These are phyloP conservation scores for Rhododendron mucronatum DNA, from an alignment of 148 eudicot species.

Conservation along the genomic window DNA sequence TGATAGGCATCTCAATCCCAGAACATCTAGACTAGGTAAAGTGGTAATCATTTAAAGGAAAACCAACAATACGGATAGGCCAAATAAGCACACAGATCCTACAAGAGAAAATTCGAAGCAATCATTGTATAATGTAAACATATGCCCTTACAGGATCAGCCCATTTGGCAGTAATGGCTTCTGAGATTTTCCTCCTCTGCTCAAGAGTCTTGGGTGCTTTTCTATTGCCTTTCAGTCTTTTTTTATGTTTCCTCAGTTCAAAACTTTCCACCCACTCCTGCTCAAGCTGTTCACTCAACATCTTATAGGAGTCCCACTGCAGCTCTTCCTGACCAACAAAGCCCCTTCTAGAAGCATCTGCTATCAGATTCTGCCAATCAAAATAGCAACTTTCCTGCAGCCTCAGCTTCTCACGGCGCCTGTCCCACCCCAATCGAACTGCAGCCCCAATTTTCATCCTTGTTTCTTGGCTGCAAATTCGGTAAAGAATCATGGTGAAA, in stretches of 20 bases:
- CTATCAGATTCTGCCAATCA: constrained; percentile 79
- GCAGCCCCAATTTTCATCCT: constrained; percentile 65
- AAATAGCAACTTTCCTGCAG: constrained; percentile 65
- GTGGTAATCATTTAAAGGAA: not conserved
- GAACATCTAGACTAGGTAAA: not conserved
- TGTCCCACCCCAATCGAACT: constrained; percentile 78
- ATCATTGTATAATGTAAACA: not conserved
- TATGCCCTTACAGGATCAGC: constrained; percentile 81
- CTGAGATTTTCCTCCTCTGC: constrained; percentile 82
- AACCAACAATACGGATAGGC: not conserved
- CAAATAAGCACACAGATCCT: constrained; percentile 3
- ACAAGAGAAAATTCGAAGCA: not conserved
- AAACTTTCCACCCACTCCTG: constrained; percentile 67
- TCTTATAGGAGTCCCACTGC: constrained; percentile 81
- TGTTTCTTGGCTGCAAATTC: constrained; percentile 64
- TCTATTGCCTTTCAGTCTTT: constrained; percentile 45
- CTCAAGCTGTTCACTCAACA: constrained; percentile 51
- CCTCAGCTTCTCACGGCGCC: constrained; percentile 52
- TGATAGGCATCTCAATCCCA: constrained; percentile 3
- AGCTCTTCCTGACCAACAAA: constrained; percentile 60
- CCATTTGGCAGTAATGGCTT: constrained; percentile 90
- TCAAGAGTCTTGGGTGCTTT: constrained; percentile 86
- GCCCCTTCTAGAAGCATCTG: constrained; percentile 71
- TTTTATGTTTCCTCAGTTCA: constrained; percentile 44
- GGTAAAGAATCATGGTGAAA: not conserved